Base-by-base conservation (phyloP, 495 filamentous ascomycete species). In the Halenospora varia region DNA sequence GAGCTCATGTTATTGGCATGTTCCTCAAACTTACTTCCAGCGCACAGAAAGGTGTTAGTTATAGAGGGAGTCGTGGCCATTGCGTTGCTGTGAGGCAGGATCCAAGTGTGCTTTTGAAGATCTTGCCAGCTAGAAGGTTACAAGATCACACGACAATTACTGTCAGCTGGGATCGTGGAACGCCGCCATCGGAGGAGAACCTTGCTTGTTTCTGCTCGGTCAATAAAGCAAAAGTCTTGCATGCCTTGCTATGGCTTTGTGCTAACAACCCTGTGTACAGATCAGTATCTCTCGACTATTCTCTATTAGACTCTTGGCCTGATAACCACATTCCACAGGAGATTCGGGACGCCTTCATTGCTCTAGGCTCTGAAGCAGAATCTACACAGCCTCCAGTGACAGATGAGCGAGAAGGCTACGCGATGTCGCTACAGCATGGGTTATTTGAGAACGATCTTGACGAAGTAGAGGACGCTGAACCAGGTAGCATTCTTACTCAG, bases 391-490 rank as follows among this genome's bases (percentile, higher is more conserved):
- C 47, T 40, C 55, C 47, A 24, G 25, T 51, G 10, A 47, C 50
- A 51, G 55, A 51, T 39, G 56, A 59, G 29, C 56, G 49, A 20
- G 56, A 59, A 47, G 49, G 56, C 48, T 59, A 59, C 50, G 49
- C 49, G 42, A 53, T 25, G 53, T 52, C 17, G 10, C 23, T 59
- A 25, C 56, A 35, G 20, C 22, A 52, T 52, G 56, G 56, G 23
- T 35, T 46, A 53, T 59, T 52, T 53, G 56, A 59, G 49, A 59
- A 59, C 49, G 56, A 59, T 18, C 56, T 59, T 45, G 48, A 59
- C 53, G 56, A 52, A 35, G 40, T 52, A 25, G 56, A 59, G 48
- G 56, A 52, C 35, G 26, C 49, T 39, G 56, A 51, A 42, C 55
- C 55, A 51, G 47, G 55, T 44, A 57, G 47, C 22, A 51, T 57